Evolutionary conservation across 106 monocot species (phyloP), one percentile per base, ranked within the genome.

Genomic region (Dendrobium officinale): DNA sequence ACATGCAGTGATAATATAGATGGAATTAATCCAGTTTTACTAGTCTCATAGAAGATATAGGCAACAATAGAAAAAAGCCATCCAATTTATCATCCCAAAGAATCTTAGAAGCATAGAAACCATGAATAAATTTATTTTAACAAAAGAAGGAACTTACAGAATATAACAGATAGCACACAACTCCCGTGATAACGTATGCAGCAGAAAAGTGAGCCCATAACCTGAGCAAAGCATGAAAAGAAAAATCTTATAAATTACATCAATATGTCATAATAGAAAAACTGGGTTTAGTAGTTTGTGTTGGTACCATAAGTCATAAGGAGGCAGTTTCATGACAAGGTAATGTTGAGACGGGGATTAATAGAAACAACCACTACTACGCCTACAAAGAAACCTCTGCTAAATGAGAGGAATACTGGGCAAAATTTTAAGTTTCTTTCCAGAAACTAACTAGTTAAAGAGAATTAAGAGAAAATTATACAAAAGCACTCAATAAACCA

Each of bases 171-270:
- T 89, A 99, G 82, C 95, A 95, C 55, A 91, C 86, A 84, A 88
- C 84, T 84, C 83, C 90, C 58, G 91, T 95, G 73, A 99, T 88
- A 79, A 91, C 24, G 81, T 99, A 99, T 84, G 88, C 99, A 84
- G 99, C 95, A 77, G 89, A 88, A 77, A 99, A 99, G 80, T 99
- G 99, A 88, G 90, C 67, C 99, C 99, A 99, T 83, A 99, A 85
- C 94, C 99, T 99, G 95, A 67, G 77, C 84, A 88, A 15, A 74
- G 5, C 41, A 74, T 44, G 19, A 44, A 42, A 74, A 20, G 6
- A 72, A 74, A 74, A 74, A n/a, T 5, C 37, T 3, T 70, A 33
- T 33, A 16, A 70, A 70, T 70, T 76, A 44, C 75, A 76, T 24
- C 75, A 44, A 76, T 47, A 75, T 9, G n/a, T 22, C 24, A 44